Evolutionary conservation across 306 rosid genomes (phyloP).

Genomic region (Quercus parvula): DNA sequence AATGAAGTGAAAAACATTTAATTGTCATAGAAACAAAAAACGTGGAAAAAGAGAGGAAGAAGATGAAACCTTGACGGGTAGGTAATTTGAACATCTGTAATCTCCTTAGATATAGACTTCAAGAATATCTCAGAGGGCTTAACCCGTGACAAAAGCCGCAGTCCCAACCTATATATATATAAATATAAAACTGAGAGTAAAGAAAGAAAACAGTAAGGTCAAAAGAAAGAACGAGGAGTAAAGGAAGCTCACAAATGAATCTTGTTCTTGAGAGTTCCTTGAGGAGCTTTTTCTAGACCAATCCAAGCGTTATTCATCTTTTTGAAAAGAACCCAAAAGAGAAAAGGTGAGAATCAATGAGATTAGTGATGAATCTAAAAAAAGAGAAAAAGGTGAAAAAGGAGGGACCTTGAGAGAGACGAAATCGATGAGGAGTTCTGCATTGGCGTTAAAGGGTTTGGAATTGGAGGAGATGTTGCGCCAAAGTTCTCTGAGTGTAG

Average conservation of each 20-base stretch:
- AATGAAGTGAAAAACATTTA: not conserved
- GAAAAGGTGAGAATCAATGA: not conserved
- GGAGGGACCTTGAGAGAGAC: conserved; percentile 55
- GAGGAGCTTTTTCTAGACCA: conserved; percentile 66
- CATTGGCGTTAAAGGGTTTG: conserved; percentile 50
- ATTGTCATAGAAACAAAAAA: not conserved
- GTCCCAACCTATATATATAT: conserved; percentile 55
- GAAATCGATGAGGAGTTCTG: conserved; percentile 58
- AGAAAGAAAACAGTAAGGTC: not conserved
- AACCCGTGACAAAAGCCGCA: conserved; percentile 76
- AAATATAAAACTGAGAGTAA: not conserved
- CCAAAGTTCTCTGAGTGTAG: conserved; percentile 63
- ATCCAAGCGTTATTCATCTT: conserved; percentile 87
- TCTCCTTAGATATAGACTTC: conserved; percentile 73
- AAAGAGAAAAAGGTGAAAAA: not conserved
- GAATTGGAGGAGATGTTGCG: conserved; percentile 22
- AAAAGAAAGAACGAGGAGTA: not conserved
- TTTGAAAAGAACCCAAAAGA: not conserved
- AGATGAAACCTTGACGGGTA: conserved; percentile 81
- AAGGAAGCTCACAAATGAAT: conserved; percentile 58
- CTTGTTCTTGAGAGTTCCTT: conserved; percentile 67
- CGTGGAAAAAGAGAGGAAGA: conserved; percentile 2
- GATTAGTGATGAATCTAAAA: not conserved
- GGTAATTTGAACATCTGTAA: conserved; percentile 65
- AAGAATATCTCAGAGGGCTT: conserved; percentile 88